Conservation (phyloP, 192 early-diverging fungal genomes). For the Backusella tarrabulga region DNA sequence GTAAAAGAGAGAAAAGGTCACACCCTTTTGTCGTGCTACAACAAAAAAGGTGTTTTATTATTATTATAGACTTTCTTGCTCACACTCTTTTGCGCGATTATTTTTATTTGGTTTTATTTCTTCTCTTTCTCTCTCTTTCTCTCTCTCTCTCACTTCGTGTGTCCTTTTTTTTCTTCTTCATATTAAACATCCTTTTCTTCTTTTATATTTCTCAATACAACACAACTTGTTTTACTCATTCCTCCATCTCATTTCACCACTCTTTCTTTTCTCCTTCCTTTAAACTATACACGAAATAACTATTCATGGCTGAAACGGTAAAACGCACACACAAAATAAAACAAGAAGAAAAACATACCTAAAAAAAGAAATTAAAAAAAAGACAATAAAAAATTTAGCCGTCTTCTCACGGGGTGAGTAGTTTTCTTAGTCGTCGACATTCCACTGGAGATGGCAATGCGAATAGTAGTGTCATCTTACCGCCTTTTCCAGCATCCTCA, state of each 20-base stretch:
- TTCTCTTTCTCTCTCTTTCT: background rate
- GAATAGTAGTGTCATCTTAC: conserved; percentile 6
- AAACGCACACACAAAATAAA: background rate
- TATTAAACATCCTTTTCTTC: background rate
- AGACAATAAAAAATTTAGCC: conserved; percentile 10
- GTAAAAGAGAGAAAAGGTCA: background rate
- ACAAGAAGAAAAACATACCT: background rate
- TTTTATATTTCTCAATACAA: background rate
- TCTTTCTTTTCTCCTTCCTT: background rate
- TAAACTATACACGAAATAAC: no score
- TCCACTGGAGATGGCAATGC: conserved; percentile 10
- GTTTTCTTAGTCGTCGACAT: conserved; percentile 13
- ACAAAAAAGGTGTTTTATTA: conserved; percentile 7
- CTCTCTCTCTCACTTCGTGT: background rate
- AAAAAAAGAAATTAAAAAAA: conserved; percentile 2
- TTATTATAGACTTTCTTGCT: background rate
- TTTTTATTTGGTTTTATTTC: background rate
- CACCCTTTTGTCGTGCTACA: background rate
- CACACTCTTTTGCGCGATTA: background rate
- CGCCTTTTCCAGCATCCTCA: conserved; percentile 24
- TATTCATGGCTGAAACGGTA: background rate
- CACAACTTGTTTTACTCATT: background rate
- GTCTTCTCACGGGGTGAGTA: background rate
- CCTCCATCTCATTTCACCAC: background rate
- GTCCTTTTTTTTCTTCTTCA: background rate